phyloP scores from a whole-genome alignment of 129 eudicot genomes.

The Apium graveolens region DNA sequence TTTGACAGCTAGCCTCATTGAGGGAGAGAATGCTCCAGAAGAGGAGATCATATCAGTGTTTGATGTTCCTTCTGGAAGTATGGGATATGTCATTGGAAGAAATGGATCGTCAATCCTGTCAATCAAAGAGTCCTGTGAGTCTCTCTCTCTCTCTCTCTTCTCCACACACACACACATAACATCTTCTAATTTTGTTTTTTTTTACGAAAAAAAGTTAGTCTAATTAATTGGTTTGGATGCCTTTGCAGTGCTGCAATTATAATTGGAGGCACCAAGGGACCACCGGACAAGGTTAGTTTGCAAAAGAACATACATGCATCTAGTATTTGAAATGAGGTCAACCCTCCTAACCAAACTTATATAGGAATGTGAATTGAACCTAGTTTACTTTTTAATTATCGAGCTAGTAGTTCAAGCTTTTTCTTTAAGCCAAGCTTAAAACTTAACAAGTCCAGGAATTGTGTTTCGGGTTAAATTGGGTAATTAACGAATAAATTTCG shows the following conservation, averaged over 20 bases:
- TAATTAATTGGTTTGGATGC: not conserved
- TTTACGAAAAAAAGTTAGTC: not conserved
- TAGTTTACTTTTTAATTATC: not conserved
- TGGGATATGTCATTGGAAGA: constrained; percentile 31
- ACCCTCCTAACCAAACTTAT: too few species aligned
- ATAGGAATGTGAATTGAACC: too few species aligned
- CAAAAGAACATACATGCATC: not conserved
- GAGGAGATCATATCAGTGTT: not conserved
- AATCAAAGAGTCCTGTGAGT: constrained; percentile 34
- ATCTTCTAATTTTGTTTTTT: not conserved
- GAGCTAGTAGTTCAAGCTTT: not conserved
- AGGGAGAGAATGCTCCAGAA: constrained; percentile 21
- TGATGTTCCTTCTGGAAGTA: constrained; percentile 26
- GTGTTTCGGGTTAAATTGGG: not conserved
- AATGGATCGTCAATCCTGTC: constrained; percentile 25
- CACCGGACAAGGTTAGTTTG: constrained; percentile 31
- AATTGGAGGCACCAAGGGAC: constrained; percentile 32
- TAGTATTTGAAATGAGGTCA: not conserved
- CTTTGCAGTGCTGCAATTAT: constrained; percentile 28
- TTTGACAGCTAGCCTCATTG: constrained; percentile 12
- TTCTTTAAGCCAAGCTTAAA: not conserved
- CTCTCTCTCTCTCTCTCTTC: not conserved
- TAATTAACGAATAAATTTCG: not conserved
- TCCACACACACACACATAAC: not conserved
- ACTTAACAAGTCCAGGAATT: too few species aligned